Evolutionary conservation across 2,329 filamentous ascomycete genomes (phyloP), one percentile per base, ranked within the genome.

Genomic region (Fusarium verrucosum): DNA sequence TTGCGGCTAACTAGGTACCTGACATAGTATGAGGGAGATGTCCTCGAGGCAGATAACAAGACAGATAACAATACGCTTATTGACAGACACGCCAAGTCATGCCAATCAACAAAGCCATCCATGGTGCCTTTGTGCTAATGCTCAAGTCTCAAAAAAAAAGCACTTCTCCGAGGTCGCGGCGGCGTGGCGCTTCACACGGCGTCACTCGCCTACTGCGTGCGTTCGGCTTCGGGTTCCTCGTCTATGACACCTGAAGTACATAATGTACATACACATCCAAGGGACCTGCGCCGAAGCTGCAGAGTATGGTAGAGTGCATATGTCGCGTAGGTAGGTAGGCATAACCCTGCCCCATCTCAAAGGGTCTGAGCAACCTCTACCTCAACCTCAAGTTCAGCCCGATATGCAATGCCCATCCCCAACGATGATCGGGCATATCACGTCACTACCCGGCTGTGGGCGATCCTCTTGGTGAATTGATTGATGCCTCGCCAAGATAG

Each of bases 141-240:
- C 35, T 54, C 32, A 32, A 69, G 63, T 62, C 49, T 51, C 36
- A 16, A 52, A 37, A 52, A 61, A 65, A 68, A 11, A 45, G 33
- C 17, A 45, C 19, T 52, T 25, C 57, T 41, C 46, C 30, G 16
- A 54, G 32, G 30, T 54, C 55, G 57, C 49, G 62, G 69, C 66
- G 68, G 69, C 68, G 69, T 70, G 69, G 69, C 69, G 69, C 69
- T 71, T 71, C 69, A 41, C 53, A 68, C 64, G 56, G 69, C 65
- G 69, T 70, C 65, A 69, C 65, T 66, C 42, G 55, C 46, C 58
- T 51, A 60, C 54, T 37, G 51, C 28, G 56, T 62, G 52, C 46
- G 30, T n/a, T 26, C 25, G 19, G 25, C 36, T n/a, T 41, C 28
- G 19, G 38, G 40, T 65, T 60, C 37, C 52, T 64, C 36, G 36